phyloP scores from a whole-genome alignment of 129 eudicot genomes.

The sunflower (Helianthus annuus) region HanXRQr2.0-SUNRISE NC_035444.2:109869589-109870088 shows the following conservation, averaged over 20 bases:
- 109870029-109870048: conserved; percentile 12
- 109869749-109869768: conserved; percentile 6
- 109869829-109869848: conserved; percentile 95
- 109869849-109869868: conserved; percentile 57
- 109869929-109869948: conserved; percentile 98
- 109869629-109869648: conserved; percentile 81
- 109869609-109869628: conserved; percentile 75
- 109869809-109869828: conserved; percentile 85
- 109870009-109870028: conserved; percentile 28
- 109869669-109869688: conserved; percentile 49
- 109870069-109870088: conserved; percentile 1
- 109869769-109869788: conserved; percentile 97
- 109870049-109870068: conserved; percentile 1
- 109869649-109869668: conserved; percentile 85
- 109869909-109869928: conserved; percentile 16
- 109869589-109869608: conserved; percentile 95
- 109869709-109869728: neutral
- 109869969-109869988: conserved; percentile 94
- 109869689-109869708: neutral
- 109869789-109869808: conserved; percentile 98
- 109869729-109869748: neutral
- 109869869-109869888: conserved; percentile 6
- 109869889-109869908: neutral
- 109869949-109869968: conserved; percentile 97
- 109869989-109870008: conserved; percentile 90